Base-by-base conservation (phyloP, 2,329 filamentous ascomycete genomes). In the Pezicula neosporulosa region DNA sequence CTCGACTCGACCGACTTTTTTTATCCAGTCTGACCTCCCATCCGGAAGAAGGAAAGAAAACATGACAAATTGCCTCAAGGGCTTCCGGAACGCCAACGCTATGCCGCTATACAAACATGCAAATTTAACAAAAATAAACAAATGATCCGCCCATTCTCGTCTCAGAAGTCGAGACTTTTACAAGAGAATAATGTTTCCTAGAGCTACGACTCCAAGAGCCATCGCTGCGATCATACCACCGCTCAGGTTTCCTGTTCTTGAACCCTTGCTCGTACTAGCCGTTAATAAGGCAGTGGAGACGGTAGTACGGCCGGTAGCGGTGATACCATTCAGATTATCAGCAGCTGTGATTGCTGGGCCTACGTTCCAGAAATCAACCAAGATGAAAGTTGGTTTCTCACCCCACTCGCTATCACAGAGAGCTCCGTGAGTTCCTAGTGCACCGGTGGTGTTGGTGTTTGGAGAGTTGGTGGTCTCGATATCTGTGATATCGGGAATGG, bases 351-450 rank as follows among this genome's bases (percentile, higher is more conserved):
- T 81, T 30, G 87, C 81, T 0, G 86, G 82, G 0, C 86, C 89
- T 53, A 84, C 76, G 66, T 89, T 85, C 68, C 85, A 91, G 68
- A 90, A 93, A 68, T 95, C 89, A 1, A 93, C 87, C 9, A 94
- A 76, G 18, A 90, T 77, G 60, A 90, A 92, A 3, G 77, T 83
- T n/a, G 89, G 87, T 46, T 77, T 73, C 27, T 72, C 68, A n/a
- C 78, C 77, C 74, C 86, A 93, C 54, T 81, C 69, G 3, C 60
- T 63, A 48, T 72, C 69, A 66, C 83, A 92, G 51, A 66, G 67
- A 41, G 71, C 65, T 33, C 81, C 80, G 24, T 83, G 78, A 44
- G 66, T 66, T 41, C 81, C 81, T 39, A 84, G 63, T 47, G 74
- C 72, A 7, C 87, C 87, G 0, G 66, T 67, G 2, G 67, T 63